Evolutionary conservation across 805 yeast genomes (phyloP).

Genomic region (Candida quercuum): DNA sequence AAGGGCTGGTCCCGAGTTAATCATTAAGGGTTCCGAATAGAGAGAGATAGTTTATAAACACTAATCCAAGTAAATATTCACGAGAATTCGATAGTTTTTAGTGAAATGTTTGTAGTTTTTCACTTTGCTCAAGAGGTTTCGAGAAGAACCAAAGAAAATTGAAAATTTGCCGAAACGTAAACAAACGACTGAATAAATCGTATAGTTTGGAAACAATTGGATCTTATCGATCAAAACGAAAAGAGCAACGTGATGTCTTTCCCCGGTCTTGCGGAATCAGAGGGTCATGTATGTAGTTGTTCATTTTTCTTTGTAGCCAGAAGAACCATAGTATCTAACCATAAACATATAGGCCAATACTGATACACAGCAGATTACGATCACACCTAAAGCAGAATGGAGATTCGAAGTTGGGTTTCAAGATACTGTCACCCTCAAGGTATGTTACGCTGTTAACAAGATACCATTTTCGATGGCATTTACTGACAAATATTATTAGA

Average conservation of each 20-base stretch:
- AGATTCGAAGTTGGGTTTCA: slow-evolving; percentile 61
- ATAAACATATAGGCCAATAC: slow-evolving; percentile 5
- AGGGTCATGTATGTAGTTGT: slow-evolving; percentile 4
- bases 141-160: too few relatives aligned
- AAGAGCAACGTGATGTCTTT: slow-evolving; percentile 7
- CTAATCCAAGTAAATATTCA: too few relatives aligned
- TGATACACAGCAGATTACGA: slow-evolving; percentile 13
- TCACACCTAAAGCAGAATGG: slow-evolving; percentile 55
- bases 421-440: slow-evolving; percentile 43
- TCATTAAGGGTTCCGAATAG: slow-evolving; percentile 34
- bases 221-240: neutral
- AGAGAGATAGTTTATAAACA: too few relatives aligned
- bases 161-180: too few relatives aligned
- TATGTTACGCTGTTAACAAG: slow-evolving; percentile 15
- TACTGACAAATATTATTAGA: slow-evolving; percentile 9
- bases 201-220: too few relatives aligned
- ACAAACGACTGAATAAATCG: too few relatives aligned
- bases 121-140: too few relatives aligned
- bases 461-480: neutral
- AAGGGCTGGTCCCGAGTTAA: slow-evolving; percentile 53
- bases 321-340: neutral
- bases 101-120: neutral
- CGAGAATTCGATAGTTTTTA: too few relatives aligned
- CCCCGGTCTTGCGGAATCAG: slow-evolving; percentile 9
- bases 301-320: neutral